Percentiles rank a stretch among this genome's conserved stretches.
phyloP scores from a whole-genome alignment of 495 filamentous ascomycete species.

The Annulohypoxylon nitens region DNA sequence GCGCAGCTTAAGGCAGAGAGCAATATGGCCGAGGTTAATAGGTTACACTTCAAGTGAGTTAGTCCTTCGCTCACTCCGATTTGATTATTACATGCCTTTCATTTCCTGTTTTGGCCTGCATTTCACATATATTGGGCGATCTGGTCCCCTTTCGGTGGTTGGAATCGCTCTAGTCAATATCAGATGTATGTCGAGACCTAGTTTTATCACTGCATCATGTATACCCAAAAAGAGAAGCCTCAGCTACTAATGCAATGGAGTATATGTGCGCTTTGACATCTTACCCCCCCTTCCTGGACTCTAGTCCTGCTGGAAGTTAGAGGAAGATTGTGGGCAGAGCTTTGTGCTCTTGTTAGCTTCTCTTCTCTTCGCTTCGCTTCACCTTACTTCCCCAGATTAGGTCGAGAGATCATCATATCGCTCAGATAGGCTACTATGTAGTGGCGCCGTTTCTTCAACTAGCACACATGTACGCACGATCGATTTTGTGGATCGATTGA shows the following conservation, averaged over 20 bases:
- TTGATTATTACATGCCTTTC: slow-evolving; percentile 22
- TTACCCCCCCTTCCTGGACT: background rate
- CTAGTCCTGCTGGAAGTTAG: background rate
- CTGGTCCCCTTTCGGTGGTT: slow-evolving; percentile 20
- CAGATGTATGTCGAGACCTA: slow-evolving; percentile 9
- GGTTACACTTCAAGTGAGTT: slow-evolving; percentile 62
- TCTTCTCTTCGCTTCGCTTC: background rate
- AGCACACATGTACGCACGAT: slow-evolving; percentile 19
- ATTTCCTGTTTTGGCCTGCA: slow-evolving; percentile 18
- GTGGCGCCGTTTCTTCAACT: slow-evolving; percentile 9
- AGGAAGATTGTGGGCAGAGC: background rate
- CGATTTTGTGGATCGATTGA: slow-evolving; percentile 33
- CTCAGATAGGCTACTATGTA: slow-evolving; percentile 5
- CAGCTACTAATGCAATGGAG: background rate
- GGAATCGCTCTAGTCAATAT: slow-evolving; percentile 24
- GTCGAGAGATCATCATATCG: slow-evolving; percentile 2
- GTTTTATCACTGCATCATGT: background rate
- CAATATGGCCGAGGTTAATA: slow-evolving; percentile 53
- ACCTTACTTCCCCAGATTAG: slow-evolving; percentile 1
- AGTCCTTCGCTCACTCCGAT: slow-evolving; percentile 1
- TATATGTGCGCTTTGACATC: slow-evolving; percentile 4
- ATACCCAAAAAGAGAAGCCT: slow-evolving; percentile 1
- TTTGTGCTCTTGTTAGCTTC: background rate
- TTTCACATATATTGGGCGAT: slow-evolving; percentile 19
- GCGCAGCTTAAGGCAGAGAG: slow-evolving; percentile 12